Evolutionary conservation across 2,329 filamentous ascomycete genomes (phyloP), one percentile per base, ranked within the genome.

Genomic region (Passalora sequoiae): DNA sequence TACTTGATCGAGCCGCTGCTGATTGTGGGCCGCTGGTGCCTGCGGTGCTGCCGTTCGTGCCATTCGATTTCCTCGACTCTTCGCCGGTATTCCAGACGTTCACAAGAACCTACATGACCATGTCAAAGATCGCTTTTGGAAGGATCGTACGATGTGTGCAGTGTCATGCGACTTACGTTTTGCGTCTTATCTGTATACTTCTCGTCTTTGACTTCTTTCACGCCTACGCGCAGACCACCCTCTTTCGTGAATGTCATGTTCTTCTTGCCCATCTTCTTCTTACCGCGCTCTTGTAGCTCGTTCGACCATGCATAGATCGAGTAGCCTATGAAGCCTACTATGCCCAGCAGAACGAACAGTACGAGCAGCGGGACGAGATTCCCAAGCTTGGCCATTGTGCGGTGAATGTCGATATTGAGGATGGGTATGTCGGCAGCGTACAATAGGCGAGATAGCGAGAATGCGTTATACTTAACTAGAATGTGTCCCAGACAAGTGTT

Each of bases 201-300:
- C 67, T 89, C 85, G 41, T 77, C 75, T 53, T 75, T 74, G 38
- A 84, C 66, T 48, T 86, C 74, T 66, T 82, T 84, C 49, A 89
- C 76, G 37, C 81, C 81, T 32, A 89, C 83, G 47, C 75, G 75
- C 57, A 78, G 77, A 48, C 86, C 68, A 43, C 85, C 85, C 44
- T 88, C 84, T 62, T 85, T 86, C 28, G 81, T 83, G 65, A 88
- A 84, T 29, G 80, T 72, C 44, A 89, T 77, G 62, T 89, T 84
- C 69, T 84, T 85, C 68, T 79, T 79, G 63, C 82, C 80, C 77
- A 89, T 84, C 60, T 79, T 79, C 65, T 83, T 73, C 37, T 75
- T 77, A 35, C 84, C 83, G 46, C 77, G 73, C 47, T 78, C 71
- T 48, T 78, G 75, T 56, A 89, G 81, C 63, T 84, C 75, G 66